A percentile compares a stretch with the other conserved stretches of the same genome.
phyloP scores from a whole-genome alignment of 140 eudicot species.

The Ambrosia hybrid region DNA sequence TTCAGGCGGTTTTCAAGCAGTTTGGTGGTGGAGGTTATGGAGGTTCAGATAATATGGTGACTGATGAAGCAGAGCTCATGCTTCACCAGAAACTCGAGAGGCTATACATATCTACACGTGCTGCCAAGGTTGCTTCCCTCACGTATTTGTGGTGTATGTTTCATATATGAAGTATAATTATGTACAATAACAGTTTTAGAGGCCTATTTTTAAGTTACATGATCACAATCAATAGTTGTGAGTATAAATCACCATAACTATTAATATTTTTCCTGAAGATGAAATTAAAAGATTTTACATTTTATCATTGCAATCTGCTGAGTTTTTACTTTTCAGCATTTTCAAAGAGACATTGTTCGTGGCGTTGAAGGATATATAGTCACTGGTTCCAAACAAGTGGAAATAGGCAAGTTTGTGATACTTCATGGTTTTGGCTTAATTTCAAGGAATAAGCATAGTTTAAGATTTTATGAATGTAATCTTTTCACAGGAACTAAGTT shows the following conservation, averaged over 20 bases:
- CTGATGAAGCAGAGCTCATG: constrained; percentile 77
- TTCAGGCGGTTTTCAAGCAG: constrained; percentile 91
- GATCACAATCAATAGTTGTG: background rate
- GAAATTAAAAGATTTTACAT: background rate
- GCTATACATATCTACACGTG: constrained; percentile 91
- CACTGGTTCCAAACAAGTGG: constrained; percentile 78
- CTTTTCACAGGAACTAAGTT: constrained; percentile 54
- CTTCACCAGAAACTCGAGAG: constrained; percentile 94
- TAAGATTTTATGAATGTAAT: constrained; percentile 5
- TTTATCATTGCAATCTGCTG: constrained; percentile 22
- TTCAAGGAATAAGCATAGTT: constrained; percentile 6
- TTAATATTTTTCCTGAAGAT: constrained; percentile 8
- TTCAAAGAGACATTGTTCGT: constrained; percentile 82
- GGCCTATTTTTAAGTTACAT: constrained; percentile 2
- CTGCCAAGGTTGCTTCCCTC: constrained; percentile 73
- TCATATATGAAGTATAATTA: background rate
- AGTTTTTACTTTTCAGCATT: constrained; percentile 51
- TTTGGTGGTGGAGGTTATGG: constrained; percentile 79
- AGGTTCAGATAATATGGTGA: constrained; percentile 62
- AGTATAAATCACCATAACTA: background rate
- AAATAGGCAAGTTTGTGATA: constrained; percentile 49
- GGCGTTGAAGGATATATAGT: constrained; percentile 81
- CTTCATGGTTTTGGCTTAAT: background rate
- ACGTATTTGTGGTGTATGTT: constrained; percentile 4
- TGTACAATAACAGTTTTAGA: background rate